Percentiles rank a stretch among this genome's conserved stretches.
Evolutionary conservation across 352 stramenopile species (phyloP).

Genomic region (Globisporangium rhizosaccharum): DNA sequence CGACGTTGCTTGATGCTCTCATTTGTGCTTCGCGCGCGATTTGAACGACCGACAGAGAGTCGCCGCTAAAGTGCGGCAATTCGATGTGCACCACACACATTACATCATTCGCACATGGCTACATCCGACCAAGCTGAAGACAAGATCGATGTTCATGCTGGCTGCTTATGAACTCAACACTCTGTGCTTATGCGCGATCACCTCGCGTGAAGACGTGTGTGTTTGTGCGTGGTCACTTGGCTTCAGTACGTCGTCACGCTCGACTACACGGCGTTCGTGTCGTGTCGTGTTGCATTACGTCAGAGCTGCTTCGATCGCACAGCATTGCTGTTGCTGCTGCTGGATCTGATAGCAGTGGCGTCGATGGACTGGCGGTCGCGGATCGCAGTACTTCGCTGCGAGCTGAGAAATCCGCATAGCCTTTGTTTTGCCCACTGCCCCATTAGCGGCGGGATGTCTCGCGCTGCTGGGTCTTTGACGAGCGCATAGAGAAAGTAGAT

Average conservation of each 20-base stretch:
- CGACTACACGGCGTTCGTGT: neutral
- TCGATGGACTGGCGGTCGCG: neutral
- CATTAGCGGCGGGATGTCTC: conserved; percentile 23
- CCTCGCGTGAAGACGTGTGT: no score
- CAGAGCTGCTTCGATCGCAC: neutral
- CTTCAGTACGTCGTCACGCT: no score
- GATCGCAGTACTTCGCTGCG: conserved; percentile 2
- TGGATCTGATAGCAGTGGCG: neutral
- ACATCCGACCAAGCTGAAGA: no score
- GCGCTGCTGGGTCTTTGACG: conserved; percentile 20
- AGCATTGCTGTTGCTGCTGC: neutral
- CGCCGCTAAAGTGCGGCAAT: no score
- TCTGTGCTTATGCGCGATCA: no score
- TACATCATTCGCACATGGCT: no score
- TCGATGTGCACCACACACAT: no score
- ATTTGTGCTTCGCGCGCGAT: no score
- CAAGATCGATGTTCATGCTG: no score
- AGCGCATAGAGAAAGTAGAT: conserved; percentile 25
- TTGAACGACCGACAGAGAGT: no score
- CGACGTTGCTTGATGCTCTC: neutral
- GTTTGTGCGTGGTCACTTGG: no score
- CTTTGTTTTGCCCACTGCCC: conserved; percentile 23
- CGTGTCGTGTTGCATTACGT: neutral
- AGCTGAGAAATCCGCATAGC: conserved; percentile 21
- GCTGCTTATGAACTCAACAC: no score